phyloP scores from a whole-genome alignment of 2,329 filamentous ascomycete species.

The Trichophyton schoenleinii region DNA sequence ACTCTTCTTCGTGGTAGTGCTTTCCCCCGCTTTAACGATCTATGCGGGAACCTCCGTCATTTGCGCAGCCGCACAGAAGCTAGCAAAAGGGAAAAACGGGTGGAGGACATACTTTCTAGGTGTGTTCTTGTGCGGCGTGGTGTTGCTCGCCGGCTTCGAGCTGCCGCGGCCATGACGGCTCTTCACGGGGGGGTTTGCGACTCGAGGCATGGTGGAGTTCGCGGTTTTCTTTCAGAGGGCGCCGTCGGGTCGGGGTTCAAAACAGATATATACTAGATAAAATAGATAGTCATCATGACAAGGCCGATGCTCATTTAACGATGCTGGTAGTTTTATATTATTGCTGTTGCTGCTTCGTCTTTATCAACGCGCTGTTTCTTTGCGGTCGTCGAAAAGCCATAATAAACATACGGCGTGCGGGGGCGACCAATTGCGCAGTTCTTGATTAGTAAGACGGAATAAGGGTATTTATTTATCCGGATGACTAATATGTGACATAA shows the following conservation, averaged over 20 bases:
- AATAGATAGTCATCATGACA: neutral
- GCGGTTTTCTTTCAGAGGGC: conserved; percentile 1
- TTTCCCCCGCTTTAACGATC: neutral
- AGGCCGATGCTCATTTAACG: neutral
- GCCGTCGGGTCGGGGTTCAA: neutral
- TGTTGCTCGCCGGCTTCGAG: conserved; percentile 30
- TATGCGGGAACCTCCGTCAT: neutral
- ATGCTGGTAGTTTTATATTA: neutral
- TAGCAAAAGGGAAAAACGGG: neutral
- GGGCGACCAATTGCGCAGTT: conserved; percentile 16
- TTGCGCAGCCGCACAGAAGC: no score
- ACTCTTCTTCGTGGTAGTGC: neutral
- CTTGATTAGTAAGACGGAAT: neutral
- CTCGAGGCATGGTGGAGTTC: conserved; percentile 41
- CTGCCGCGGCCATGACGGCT: conserved; percentile 27
- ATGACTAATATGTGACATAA: neutral
- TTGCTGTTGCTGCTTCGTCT: neutral
- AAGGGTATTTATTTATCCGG: neutral
- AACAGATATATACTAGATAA: neutral
- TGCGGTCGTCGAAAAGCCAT: conserved; percentile 10
- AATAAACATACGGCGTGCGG: conserved; percentile 28
- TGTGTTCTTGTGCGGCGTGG: conserved; percentile 41
- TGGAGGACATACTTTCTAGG: conserved; percentile 36
- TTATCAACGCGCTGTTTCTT: neutral
- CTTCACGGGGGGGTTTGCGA: conserved; percentile 37